Evolutionary conservation across 495 filamentous ascomycete species (phyloP), one percentile per base, ranked within the genome.

Genomic region (Penicillium parvum): DNA sequence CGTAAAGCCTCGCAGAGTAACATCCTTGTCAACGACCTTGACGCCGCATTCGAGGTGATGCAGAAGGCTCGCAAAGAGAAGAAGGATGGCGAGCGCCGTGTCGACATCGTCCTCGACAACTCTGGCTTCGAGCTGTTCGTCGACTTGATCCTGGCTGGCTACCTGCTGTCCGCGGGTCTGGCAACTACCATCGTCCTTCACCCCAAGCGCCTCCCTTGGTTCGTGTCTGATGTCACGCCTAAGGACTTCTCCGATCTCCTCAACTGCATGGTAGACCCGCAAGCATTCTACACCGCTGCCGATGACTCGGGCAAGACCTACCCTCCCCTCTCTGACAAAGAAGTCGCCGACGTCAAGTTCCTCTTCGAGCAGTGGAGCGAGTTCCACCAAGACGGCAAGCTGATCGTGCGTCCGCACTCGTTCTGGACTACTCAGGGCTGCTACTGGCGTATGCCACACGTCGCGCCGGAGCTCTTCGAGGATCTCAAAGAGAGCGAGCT

Each of bases 91-190:
- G 79, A 82, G 23, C 73, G 88, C 15, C 71, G 84, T 7, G 84
- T 98, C 1, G 91, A 97, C 47, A 92, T 98, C 40, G 81, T 98
- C 9, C 79, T 97, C 3, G 92, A 97, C 56, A 97, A 97, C 53
- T 88, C 92, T 25, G 94, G 92, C 4, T 97, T 97, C 54, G 94
- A 98, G 69, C 75, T 98, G 7, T 97, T 85, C 60, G 92, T 96
- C 43, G 92, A 98, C 55, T 72, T 97, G 8, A 82, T 96, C 32
- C 74, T 98, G 2, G 90, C 85, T 4, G 92, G 89, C 3, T 98
- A 92, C 56, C 73, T 98, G 3, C 72, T 98, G 5, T 80, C 84
- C 0, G 66, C 86, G 3, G 85, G 83, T 0, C 74, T 98, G 12
- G 92, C 91, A 1, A 95, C 90, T 0, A 80, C 76, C 5, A 73